Conservation (phyloP, 371 early-diverging fungal species). For the Caulochytrium protostelioides region DNA sequence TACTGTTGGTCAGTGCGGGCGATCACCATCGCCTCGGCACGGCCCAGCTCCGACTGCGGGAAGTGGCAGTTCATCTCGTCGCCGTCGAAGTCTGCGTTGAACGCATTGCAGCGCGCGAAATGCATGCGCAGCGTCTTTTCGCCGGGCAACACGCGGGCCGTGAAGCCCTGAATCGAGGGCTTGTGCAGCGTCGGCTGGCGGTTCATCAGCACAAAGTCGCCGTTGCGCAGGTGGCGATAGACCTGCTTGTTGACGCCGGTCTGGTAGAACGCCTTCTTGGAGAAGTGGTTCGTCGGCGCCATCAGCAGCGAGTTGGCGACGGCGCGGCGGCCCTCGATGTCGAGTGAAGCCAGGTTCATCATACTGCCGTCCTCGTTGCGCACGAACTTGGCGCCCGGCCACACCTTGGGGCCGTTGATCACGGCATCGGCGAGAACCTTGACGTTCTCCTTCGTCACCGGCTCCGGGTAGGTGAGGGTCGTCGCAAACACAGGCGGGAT, state of each 20-base stretch:
- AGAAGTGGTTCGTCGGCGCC: conserved; percentile 20
- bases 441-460: conserved; percentile 88
- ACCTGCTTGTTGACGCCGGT: conserved; percentile 75
- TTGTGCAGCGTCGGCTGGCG: conserved; percentile 99
- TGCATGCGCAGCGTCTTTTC: conserved; percentile 99
- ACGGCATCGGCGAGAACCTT: conserved; percentile 78
- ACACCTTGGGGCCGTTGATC: conserved; percentile 90
- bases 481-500: conserved; percentile 92
- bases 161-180: conserved; percentile 98
- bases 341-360: conserved; percentile 50
- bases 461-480: conserved; percentile 94
- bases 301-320: conserved; percentile 89
- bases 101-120: conserved; percentile 71
- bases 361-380: conserved; percentile 85
- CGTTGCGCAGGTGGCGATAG: conserved; percentile 85
- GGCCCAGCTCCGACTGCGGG: conserved; percentile 90
- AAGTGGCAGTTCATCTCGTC: conserved; percentile 99
- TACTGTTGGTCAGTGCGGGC: conserved; percentile 94
- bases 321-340: conserved; percentile 74
- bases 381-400: conserved; percentile 95
- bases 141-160: conserved; percentile 84
- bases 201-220: conserved; percentile 95
- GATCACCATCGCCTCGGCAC: conserved; percentile 88
- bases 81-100: conserved; percentile 99
- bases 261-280: neutral